A percentile compares a stretch with the other conserved stretches of the same genome.
phyloP scores from a whole-genome alignment of 495 filamentous ascomycete genomes.

The Tuber melanosporum region DNA sequence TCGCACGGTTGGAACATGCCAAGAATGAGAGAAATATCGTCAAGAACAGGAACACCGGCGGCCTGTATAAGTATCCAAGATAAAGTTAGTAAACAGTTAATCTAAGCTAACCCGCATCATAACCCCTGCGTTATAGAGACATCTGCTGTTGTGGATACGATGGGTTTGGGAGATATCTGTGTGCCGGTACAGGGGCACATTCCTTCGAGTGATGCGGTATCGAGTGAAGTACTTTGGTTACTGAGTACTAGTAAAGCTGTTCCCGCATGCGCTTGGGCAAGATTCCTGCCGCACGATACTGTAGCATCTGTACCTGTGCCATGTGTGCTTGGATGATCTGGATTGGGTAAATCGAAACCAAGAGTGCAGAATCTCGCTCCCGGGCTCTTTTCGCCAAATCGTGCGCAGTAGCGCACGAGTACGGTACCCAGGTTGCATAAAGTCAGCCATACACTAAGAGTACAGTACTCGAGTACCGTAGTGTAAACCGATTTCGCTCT shows the following conservation, averaged over 20 bases:
- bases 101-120: not conserved
- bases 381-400: not conserved
- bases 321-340: not conserved
- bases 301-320: not conserved
- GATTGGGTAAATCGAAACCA: not conserved
- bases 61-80: not conserved
- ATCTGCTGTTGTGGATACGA: not conserved
- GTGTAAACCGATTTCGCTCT: not conserved
- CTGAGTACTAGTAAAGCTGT: not conserved
- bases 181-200: not conserved
- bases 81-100: not conserved
- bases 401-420: not conserved
- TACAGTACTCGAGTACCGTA: too few relatives aligned
- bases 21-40: not conserved
- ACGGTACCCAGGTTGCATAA: not conserved
- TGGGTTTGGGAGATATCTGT: not conserved
- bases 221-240: not conserved
- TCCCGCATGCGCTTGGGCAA: not conserved
- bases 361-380: not conserved
- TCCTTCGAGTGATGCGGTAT: not conserved
- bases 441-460: not conserved
- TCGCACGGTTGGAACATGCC: not conserved
- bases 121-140: not conserved
- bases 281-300: not conserved
- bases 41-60: not conserved